A percentile compares a stretch with the other conserved stretches of the same genome.
phyloP scores from a whole-genome alignment of 441 rosid genomes.

The Geranium incanum region DNA sequence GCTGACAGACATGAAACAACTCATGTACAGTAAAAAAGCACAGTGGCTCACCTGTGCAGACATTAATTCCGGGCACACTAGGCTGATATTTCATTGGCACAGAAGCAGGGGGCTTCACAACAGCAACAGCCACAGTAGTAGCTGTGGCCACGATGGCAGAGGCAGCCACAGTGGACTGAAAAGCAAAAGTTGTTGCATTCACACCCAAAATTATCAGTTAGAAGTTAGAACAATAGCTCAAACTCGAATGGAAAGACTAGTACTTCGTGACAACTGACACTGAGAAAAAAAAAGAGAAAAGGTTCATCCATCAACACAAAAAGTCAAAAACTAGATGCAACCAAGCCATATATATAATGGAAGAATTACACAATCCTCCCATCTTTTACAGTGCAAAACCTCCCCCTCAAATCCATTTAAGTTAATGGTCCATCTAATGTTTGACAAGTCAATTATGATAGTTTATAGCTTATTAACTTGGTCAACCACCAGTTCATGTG shows the following conservation, averaged over 20 bases:
- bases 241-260: neutral
- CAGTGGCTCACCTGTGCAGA: conserved; percentile 50
- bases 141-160: conserved; percentile 26
- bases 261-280: neutral
- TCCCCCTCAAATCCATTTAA: neutral
- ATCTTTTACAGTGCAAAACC: neutral
- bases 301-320: too few species aligned
- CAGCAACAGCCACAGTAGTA: conserved; percentile 21
- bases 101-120: conserved; percentile 32
- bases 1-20: neutral
- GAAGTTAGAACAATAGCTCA: neutral
- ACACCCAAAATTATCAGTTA: neutral
- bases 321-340: too few species aligned
- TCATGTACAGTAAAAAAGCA: conserved; percentile 3
- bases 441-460: too few species aligned
- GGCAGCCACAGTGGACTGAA: conserved; percentile 37
- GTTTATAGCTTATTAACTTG: too few species aligned
- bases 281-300: neutral
- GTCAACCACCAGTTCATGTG: too few species aligned
- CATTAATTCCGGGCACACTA: conserved; percentile 47
- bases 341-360: too few species aligned
- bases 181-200: conserved; percentile 5
- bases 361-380: neutral
- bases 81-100: conserved; percentile 36
- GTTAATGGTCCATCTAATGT: neutral